Evolutionary conservation across 2,329 filamentous ascomycete species (phyloP).

Genomic region (Pseudonectria foliicola): DNA sequence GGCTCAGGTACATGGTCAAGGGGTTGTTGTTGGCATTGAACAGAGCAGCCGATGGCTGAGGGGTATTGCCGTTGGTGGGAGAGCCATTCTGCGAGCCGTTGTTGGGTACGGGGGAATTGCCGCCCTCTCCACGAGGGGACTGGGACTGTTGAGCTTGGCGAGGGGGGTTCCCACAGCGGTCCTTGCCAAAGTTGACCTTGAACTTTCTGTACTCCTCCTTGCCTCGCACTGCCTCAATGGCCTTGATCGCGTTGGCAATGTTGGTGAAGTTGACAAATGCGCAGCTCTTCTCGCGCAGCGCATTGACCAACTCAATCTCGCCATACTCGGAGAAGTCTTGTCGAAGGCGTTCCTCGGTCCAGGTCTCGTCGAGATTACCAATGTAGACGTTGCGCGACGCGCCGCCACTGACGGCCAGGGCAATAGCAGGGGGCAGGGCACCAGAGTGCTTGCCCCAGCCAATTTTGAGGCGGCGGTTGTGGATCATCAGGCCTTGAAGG

Average conservation of each 20-base stretch:
- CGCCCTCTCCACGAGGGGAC: constrained; percentile 58
- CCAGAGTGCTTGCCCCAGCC: constrained; percentile 99
- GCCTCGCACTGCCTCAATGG: constrained; percentile 89
- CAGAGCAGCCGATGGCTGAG: constrained; percentile 61
- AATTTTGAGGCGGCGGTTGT: constrained; percentile 95
- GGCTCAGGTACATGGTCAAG: constrained; percentile 85
- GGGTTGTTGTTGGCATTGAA: constrained; percentile 83
- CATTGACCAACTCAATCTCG: constrained; percentile 96
- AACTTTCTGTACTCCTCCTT: constrained; percentile 97
- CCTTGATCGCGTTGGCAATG: constrained; percentile 99
- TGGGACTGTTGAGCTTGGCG: constrained; percentile 70
- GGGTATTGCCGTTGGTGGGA: constrained; percentile 48
- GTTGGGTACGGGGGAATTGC: constrained; percentile 50
- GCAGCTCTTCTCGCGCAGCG: constrained; percentile 95
- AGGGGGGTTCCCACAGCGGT: constrained; percentile 92
- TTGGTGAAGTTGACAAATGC: constrained; percentile 99
- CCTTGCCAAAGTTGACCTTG: constrained; percentile 99
- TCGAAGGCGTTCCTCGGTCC: constrained; percentile 90
- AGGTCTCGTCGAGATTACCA: constrained; percentile 93
- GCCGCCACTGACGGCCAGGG: constrained; percentile 89
- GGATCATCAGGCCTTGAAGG: constrained; percentile 96
- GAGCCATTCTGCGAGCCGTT: constrained; percentile 50
- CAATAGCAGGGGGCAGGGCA: constrained; percentile 89
- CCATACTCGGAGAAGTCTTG: constrained; percentile 97
- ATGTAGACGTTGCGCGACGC: constrained; percentile 98